phyloP scores from a whole-genome alignment of 2,329 filamentous ascomycete genomes.

The Nothophoma quercina region DNA sequence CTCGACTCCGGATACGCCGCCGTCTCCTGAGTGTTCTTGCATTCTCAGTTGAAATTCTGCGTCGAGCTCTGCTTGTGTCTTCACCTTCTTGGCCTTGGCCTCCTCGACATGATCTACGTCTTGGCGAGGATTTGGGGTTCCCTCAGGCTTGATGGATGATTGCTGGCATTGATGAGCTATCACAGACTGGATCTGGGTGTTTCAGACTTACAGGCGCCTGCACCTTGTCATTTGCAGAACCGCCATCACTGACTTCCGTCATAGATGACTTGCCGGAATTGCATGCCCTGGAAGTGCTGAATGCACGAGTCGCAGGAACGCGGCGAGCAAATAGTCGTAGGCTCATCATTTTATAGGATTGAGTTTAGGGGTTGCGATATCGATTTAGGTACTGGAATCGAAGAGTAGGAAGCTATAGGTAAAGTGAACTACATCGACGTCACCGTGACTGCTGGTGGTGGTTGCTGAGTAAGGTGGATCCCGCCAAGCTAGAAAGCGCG shows the following conservation, averaged over 20 bases:
- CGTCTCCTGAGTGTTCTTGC: slow-evolving; percentile 72
- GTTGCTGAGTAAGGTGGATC: slow-evolving; percentile 6
- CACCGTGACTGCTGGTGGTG: slow-evolving; percentile 29
- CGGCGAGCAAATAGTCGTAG: slow-evolving; percentile 8
- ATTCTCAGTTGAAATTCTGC: slow-evolving; percentile 71
- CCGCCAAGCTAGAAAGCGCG: slow-evolving; percentile 30
- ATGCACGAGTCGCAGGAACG: slow-evolving; percentile 9
- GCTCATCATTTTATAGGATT: slow-evolving; percentile 2
- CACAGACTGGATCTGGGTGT: neutral
- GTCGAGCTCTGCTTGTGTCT: slow-evolving; percentile 70
- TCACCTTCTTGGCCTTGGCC: slow-evolving; percentile 47
- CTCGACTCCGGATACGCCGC: slow-evolving; percentile 74
- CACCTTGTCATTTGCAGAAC: slow-evolving; percentile 10
- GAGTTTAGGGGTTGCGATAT: too few relatives aligned
- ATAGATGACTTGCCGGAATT: slow-evolving; percentile 13
- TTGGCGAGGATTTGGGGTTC: slow-evolving; percentile 3
- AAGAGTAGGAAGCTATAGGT: neutral
- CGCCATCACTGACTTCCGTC: slow-evolving; percentile 15
- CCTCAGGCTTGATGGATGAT: slow-evolving; percentile 17
- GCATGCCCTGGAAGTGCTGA: slow-evolving; percentile 11
- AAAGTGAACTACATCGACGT: slow-evolving; percentile 23
- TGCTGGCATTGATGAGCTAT: slow-evolving; percentile 17
- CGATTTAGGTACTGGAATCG: too few relatives aligned
- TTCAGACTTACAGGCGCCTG: slow-evolving; percentile 4
- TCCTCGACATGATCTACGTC: slow-evolving; percentile 23